These are phyloP conservation scores for Hebeloma cylindrosporum DNA, from an alignment of 768 basidiomycete species.

Conservation along the genomic window DNA sequence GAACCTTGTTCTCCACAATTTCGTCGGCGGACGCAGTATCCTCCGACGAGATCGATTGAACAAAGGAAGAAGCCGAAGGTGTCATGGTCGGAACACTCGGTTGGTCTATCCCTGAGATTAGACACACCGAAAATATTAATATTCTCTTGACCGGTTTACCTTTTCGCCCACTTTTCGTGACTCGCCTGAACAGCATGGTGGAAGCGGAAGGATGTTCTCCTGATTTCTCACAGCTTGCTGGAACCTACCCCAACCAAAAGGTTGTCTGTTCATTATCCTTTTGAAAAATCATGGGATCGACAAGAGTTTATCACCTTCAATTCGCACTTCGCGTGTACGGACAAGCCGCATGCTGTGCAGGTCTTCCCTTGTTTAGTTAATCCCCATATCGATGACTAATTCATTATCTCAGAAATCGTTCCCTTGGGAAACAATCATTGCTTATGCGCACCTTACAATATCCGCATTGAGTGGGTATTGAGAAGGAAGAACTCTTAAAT, in stretches of 20 bases:
- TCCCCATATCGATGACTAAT: constrained; percentile 82
- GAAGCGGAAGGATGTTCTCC: constrained; percentile 29
- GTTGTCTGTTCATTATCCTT: constrained; percentile 5
- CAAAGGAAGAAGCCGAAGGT: constrained; percentile 60
- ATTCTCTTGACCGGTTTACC: constrained; percentile 24
- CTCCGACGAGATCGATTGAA: constrained; percentile 37
- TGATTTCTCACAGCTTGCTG: constrained; percentile 54
- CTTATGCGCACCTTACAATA: constrained; percentile 67
- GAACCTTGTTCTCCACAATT: constrained; percentile 53
- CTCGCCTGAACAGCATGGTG: constrained; percentile 24
- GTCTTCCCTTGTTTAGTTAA: constrained; percentile 86
- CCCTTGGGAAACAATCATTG: neutral
- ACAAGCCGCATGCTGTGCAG: constrained; percentile 73
- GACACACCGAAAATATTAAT: constrained; percentile 5
- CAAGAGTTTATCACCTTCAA: constrained; percentile 56
- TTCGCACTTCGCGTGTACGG: constrained; percentile 85
- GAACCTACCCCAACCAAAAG: constrained; percentile 7
- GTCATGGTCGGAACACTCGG: constrained; percentile 23
- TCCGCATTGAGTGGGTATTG: constrained; percentile 78
- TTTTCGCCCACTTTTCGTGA: constrained; percentile 23
- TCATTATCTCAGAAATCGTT: constrained; percentile 9
- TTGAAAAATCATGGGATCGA: neutral
- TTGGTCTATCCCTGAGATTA: constrained; percentile 17
- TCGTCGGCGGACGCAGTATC: constrained; percentile 37
- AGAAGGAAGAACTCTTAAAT: constrained; percentile 85